Evolutionary conservation across 306 rosid genomes (phyloP).

Genomic region (Citrullus mucosospermus): DNA sequence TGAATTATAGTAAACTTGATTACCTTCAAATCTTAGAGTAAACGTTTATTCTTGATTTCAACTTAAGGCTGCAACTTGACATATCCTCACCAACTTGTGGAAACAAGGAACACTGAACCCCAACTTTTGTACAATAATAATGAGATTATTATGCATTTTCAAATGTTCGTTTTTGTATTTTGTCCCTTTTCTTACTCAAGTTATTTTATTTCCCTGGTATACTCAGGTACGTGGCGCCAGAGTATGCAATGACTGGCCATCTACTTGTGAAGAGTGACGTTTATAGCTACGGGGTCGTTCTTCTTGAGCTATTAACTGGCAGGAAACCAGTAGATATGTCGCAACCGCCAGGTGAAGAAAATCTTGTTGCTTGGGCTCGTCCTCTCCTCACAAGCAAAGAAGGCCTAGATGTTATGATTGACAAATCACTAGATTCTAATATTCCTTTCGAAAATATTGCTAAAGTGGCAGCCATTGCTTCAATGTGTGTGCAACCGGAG

Average conservation of each 20-base stretch:
- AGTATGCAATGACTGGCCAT: conserved; percentile 93
- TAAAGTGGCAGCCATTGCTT: conserved; percentile 89
- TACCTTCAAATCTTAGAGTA: neutral
- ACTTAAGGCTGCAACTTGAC: neutral
- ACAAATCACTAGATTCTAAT: conserved; percentile 35
- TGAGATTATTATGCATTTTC: neutral
- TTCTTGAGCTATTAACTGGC: conserved; percentile 73
- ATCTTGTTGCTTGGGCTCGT: conserved; percentile 75
- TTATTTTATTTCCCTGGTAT: neutral
- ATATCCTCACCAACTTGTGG: neutral
- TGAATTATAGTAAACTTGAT: neutral
- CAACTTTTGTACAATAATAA: neutral
- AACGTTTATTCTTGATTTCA: neutral
- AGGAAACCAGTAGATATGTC: conserved; percentile 90
- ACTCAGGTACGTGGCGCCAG: conserved; percentile 79
- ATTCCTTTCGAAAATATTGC: conserved; percentile 50
- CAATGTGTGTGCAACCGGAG: conserved; percentile 86
- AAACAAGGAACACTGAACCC: neutral
- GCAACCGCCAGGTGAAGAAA: conserved; percentile 82
- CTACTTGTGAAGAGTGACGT: conserved; percentile 91
- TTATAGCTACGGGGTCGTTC: conserved; percentile 89
- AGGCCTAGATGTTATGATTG: conserved; percentile 45
- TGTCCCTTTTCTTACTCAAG: neutral
- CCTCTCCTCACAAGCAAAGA: conserved; percentile 58
- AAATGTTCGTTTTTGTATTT: neutral